A percentile compares a stretch with the other conserved stretches of the same genome.
Evolutionary conservation across 768 basidiomycete genomes (phyloP).

Genomic region (Agrocybe chaxingu): DNA sequence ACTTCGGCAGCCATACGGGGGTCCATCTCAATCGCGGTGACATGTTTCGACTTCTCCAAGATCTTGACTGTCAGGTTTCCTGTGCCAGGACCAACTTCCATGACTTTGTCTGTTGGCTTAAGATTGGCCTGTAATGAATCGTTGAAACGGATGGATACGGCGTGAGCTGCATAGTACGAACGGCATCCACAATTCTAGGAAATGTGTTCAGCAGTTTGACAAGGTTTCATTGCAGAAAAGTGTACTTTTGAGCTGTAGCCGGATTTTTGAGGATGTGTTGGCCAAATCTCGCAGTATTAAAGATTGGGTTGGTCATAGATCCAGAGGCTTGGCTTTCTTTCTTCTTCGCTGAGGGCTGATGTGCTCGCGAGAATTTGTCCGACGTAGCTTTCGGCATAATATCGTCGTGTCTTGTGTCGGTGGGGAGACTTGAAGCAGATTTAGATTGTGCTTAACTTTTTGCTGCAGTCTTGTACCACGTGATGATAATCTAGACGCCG

Average conservation of each 20-base stretch:
- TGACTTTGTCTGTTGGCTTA: constrained; percentile 90
- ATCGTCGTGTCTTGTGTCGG: neutral
- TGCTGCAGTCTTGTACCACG: neutral
- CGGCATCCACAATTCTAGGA: constrained; percentile 42
- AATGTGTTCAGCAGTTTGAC: neutral
- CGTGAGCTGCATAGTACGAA: constrained; percentile 15
- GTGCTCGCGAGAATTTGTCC: constrained; percentile 67
- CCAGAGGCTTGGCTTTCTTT: constrained; percentile 39
- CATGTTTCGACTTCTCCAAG: constrained; percentile 88
- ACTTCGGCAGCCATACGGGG: constrained; percentile 99
- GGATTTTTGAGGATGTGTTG: constrained; percentile 98
- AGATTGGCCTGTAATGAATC: constrained; percentile 67
- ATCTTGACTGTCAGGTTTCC: constrained; percentile 95
- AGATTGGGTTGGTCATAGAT: constrained; percentile 77
- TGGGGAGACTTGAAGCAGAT: neutral
- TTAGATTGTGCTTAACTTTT: no score
- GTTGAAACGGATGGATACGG: constrained; percentile 1
- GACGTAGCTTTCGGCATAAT: constrained; percentile 79
- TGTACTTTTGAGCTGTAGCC: constrained; percentile 83
- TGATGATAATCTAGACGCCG: neutral
- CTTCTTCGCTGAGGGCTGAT: constrained; percentile 57
- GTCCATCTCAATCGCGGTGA: constrained; percentile 95
- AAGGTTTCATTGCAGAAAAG: constrained; percentile 12
- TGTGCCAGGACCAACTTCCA: constrained; percentile 97
- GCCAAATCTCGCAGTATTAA: constrained; percentile 93